These are phyloP conservation scores for Yamadazyma kanchanaburiensis DNA, from an alignment of 1,139 yeast genomes.

Conservation along the genomic window DNA sequence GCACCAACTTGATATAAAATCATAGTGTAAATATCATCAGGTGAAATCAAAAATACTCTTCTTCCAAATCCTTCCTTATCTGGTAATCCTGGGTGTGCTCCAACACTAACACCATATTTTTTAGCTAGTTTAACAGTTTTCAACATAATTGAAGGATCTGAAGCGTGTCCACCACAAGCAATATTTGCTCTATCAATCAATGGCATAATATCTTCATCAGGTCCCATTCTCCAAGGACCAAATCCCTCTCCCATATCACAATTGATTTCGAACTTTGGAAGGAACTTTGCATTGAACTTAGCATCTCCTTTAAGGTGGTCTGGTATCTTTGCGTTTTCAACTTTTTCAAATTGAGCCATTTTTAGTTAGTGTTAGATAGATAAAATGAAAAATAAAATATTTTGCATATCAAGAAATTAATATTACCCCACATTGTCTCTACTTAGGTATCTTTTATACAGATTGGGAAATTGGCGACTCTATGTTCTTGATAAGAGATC, in stretches of 20 bases:
- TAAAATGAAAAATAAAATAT: too few relatives aligned
- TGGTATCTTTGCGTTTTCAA: conserved; percentile 9
- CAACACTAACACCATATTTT: conserved; percentile 26
- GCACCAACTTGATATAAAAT: conserved; percentile 39
- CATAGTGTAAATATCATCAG: conserved; percentile 31
- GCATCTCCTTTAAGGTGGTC: conserved; percentile 12
- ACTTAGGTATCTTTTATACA: too few relatives aligned
- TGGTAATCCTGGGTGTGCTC: conserved; percentile 38
- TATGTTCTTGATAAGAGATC: too few relatives aligned
- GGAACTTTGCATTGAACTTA: conserved; percentile 9
- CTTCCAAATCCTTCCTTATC: conserved; percentile 36
- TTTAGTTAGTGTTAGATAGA: neutral
- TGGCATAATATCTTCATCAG: conserved; percentile 38
- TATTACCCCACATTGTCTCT: too few relatives aligned
- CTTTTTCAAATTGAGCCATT: conserved; percentile 3
- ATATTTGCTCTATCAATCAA: conserved; percentile 34
- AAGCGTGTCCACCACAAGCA: conserved; percentile 41
- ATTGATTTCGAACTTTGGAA: conserved; percentile 23
- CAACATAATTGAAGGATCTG: conserved; percentile 30
- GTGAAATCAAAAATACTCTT: conserved; percentile 26
- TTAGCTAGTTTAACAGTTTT: conserved; percentile 30
- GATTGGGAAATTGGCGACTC: too few relatives aligned
- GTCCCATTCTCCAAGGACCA: conserved; percentile 36
- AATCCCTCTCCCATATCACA: conserved; percentile 40
- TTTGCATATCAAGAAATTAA: too few relatives aligned